Evolutionary conservation across 2,329 filamentous ascomycete genomes (phyloP).

Genomic region (Byssoonygena ceratinophila): DNA sequence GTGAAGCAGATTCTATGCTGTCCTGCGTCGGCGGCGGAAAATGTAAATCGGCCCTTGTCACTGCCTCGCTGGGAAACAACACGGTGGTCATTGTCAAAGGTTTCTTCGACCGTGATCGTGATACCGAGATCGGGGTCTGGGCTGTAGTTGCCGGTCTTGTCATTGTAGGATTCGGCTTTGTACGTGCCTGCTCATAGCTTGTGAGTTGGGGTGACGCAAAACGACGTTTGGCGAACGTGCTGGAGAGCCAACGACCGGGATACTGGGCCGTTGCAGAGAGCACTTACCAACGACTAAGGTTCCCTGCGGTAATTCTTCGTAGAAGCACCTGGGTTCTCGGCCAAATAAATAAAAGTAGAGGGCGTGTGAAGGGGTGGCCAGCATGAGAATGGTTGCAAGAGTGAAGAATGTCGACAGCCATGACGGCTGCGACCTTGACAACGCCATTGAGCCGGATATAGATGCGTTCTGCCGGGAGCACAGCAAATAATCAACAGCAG

Average conservation of each 20-base stretch:
- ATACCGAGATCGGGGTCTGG: slow-evolving; percentile 68
- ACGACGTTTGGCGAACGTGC: neutral
- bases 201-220: slow-evolving; percentile 3
- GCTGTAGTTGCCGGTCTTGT: slow-evolving; percentile 55
- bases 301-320: slow-evolving; percentile 94
- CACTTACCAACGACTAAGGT: slow-evolving; percentile 72
- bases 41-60: slow-evolving; percentile 76
- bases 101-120: slow-evolving; percentile 87
- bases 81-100: slow-evolving; percentile 95
- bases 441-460: slow-evolving; percentile 25
- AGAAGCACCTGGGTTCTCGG: slow-evolving; percentile 83
- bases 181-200: slow-evolving; percentile 57
- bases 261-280: neutral
- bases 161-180: slow-evolving; percentile 72
- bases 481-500: neutral
- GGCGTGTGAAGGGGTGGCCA: slow-evolving; percentile 58
- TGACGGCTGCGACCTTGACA: slow-evolving; percentile 27
- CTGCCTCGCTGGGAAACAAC: slow-evolving; percentile 78
- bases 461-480: neutral
- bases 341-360: slow-evolving; percentile 95
- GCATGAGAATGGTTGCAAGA: slow-evolving; percentile 54
- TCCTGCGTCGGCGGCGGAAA: slow-evolving; percentile 86
- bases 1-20: slow-evolving; percentile 95
- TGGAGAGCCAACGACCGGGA: neutral
- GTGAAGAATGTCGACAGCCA: slow-evolving; percentile 43